Evolutionary conservation across 2,329 filamentous ascomycete species (phyloP), one percentile per base, ranked within the genome.

Genomic region (Colletotrichum tofieldiae): DNA sequence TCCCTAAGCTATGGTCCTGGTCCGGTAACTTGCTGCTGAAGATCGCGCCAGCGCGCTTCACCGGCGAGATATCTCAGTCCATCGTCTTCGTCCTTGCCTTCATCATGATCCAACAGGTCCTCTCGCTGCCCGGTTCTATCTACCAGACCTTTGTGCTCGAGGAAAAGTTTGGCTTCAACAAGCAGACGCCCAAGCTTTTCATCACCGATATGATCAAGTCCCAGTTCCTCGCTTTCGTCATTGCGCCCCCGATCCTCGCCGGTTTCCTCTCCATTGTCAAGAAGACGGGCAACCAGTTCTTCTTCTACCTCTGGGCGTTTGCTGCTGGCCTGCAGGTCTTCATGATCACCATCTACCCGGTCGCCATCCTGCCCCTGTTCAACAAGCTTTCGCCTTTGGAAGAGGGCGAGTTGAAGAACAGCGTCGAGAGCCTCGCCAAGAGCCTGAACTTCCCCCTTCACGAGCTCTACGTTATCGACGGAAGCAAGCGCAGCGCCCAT

Each of bases 141-240:
- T 99, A 98, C 87, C 92, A 95, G 84, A 96, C 94, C 16, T 99
- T 99, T 79, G 94, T 98, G 59, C 87, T 99, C 67, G 96, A 99
- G 84, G 95, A 98, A 84, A 93, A 94, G 81, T 99, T 97, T 78
- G 96, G 96, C 61, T 99, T 99, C 90, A 99, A 99, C 85, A 99
- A 99, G 86, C 95, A 98, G 87, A 98, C 96, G 0, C 86, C 94
- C 67, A 92, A 91, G 82, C 88, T 98, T 39, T 99, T 96, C 88
- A 81, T 98, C 65, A 93, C 90, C 77, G 96, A 99, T 81, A 91
- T 98, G 85, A 82, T 98, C 85, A 99, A 99, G 88, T 92, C 93
- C 41, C 95, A 98, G 82, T 88, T 94, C 77, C 89, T 99, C 71
- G 91, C 92, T 63, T 88, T 97, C 76, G 91, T 90, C 59, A 89